Percentiles rank a stretch among this genome's conserved stretches.
Evolutionary conservation across 176 grass and related monocot genomes (phyloP).

Genomic region (Carex parvula): DNA sequence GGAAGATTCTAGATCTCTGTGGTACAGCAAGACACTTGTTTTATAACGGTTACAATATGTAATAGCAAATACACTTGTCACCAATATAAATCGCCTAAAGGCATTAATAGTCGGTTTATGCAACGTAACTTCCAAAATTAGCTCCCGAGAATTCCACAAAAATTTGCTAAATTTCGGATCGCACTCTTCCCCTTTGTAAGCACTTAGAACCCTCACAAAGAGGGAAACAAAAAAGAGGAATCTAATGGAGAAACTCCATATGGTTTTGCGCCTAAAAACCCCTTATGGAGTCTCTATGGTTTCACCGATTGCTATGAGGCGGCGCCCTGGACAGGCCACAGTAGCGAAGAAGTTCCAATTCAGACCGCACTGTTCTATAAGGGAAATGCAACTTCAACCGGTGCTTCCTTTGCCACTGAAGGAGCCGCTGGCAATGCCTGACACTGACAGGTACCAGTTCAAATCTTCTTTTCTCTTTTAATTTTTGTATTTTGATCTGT

Average conservation of each 20-base stretch:
- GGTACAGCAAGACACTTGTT: neutral
- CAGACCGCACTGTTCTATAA: neutral
- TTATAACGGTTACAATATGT: neutral
- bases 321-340: neutral
- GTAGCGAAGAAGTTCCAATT: neutral
- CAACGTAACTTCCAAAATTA: neutral
- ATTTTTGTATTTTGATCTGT: neutral
- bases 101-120: neutral
- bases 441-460: neutral
- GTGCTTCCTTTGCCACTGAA: neutral
- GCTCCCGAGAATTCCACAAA: neutral
- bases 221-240: neutral
- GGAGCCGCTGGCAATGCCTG: neutral
- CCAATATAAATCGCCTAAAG: neutral
- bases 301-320: neutral
- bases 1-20: neutral
- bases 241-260: slow-evolving; percentile 12
- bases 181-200: neutral
- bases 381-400: neutral
- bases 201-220: neutral
- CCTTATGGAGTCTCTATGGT: slow-evolving; percentile 9
- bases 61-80: neutral
- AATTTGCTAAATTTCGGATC: neutral
- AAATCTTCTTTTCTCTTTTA: neutral
- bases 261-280: slow-evolving; percentile 9